These are phyloP conservation scores for Phytophthora citrophthora DNA, from an alignment of 352 stramenopile species.

Conservation along the genomic window DNA sequence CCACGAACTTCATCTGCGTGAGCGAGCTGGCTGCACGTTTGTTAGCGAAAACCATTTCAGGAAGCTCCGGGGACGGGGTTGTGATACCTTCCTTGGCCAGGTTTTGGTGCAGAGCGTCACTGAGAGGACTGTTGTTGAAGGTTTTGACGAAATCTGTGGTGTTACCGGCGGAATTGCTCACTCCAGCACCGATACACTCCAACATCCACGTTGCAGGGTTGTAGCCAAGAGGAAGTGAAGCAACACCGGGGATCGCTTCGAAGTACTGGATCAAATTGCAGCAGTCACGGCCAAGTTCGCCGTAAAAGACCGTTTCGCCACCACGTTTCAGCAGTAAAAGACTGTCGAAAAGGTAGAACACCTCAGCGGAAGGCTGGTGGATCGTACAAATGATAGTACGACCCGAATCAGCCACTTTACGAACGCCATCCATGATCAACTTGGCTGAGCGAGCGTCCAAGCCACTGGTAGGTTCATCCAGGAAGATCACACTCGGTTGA, in stretches of 20 bases:
- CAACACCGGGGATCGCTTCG: slow-evolving; percentile 36
- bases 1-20: slow-evolving; percentile 37
- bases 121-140: slow-evolving; percentile 41
- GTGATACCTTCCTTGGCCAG: slow-evolving; percentile 38
- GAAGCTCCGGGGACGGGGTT: slow-evolving; percentile 26
- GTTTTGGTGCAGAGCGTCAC: slow-evolving; percentile 11
- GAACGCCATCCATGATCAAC: slow-evolving; percentile 15
- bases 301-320: slow-evolving; percentile 31
- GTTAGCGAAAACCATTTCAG: slow-evolving; percentile 29
- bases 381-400: slow-evolving; percentile 14
- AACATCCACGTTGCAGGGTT: slow-evolving; percentile 93
- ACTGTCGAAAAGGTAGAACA: slow-evolving; percentile 13
- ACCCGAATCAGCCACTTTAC: slow-evolving; percentile 6
- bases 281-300: slow-evolving; percentile 36
- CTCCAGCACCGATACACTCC: slow-evolving; percentile 65
- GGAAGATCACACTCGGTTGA: slow-evolving; percentile 50
- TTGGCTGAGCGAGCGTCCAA: slow-evolving; percentile 33
- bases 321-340: slow-evolving; percentile 32
- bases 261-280: slow-evolving; percentile 54
- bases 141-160: slow-evolving; percentile 38
- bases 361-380: slow-evolving; percentile 8
- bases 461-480: slow-evolving; percentile 52
- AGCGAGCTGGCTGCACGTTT: slow-evolving; percentile 36
- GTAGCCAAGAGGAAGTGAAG: slow-evolving; percentile 45
- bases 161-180: slow-evolving; percentile 19